Evolutionary conservation across 345 rosid genomes (phyloP), one percentile per base, ranked within the genome.

Genomic region (Eucalyptus tenuipes): DNA sequence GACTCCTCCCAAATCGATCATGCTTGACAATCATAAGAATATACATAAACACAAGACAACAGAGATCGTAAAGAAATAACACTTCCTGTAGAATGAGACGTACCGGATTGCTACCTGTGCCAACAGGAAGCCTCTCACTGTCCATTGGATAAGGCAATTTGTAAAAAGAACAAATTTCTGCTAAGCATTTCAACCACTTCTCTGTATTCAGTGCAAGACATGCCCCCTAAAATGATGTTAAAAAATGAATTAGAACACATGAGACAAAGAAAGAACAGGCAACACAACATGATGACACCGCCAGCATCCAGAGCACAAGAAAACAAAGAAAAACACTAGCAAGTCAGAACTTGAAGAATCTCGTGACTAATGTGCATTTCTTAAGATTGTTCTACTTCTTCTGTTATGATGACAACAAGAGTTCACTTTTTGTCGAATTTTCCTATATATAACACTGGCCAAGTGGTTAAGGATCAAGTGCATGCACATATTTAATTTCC

Each of bases 71-170:
- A 75, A 75, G 29, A 40, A 75, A 44, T 75, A 75, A 75, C 44
- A 25, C 45, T 75, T 75, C 47, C 45, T 75, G 45, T 71, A 71
- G 81, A 71, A 37, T 71, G 84, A 75, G 84, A 91, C 99, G 93
- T 89, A 97, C 98, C 66, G 99, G 99, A 92, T 97, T 97, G 93
- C 99, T 97, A 88, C 99, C 99, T 13, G 93, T 96, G 90, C 99
- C 99, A 88, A 95, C 95, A 52, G 99, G 99, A 90, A 96, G 97
- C 95, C 93, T 96, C 91, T 96, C 95, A 90, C 96, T 96, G 64
- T 93, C 95, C 4, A 91, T 92, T 75, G 94, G 94, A 64, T 88
- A 81, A 89, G 98, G 96, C 90, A 97, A 92, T 66, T 92, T 90
- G 90, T 96, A 95, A 93, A 95, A 96, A 49, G 88, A 88, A 92